Percentiles rank a stretch among this genome's conserved stretches.
phyloP scores from a whole-genome alignment of 2,329 filamentous ascomycete genomes.

The Basipetospora chlamydospora region DNA sequence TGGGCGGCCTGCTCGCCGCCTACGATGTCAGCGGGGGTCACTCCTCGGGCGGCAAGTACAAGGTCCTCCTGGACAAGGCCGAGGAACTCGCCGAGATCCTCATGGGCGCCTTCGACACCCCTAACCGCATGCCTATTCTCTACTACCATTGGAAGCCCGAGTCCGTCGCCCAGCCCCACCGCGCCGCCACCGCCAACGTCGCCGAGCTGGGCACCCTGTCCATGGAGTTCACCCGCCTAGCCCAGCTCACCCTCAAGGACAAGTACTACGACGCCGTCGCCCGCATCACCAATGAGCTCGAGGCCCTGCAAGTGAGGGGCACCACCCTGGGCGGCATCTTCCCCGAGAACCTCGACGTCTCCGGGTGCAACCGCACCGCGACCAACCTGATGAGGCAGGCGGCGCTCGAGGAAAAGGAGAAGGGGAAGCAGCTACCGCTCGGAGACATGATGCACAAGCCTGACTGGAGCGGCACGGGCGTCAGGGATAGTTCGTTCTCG shows the following conservation, averaged over 20 bases:
- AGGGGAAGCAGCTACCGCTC: neutral
- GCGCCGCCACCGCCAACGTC: slow-evolving; percentile 42
- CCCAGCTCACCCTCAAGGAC: slow-evolving; percentile 66
- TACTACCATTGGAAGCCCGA: slow-evolving; percentile 66
- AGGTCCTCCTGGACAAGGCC: slow-evolving; percentile 60
- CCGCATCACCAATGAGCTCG: slow-evolving; percentile 67
- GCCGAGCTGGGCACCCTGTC: slow-evolving; percentile 69
- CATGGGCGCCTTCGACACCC: slow-evolving; percentile 77
- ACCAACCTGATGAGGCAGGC: slow-evolving; percentile 9
- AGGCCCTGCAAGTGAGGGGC: slow-evolving; percentile 54
- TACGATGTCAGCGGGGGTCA: slow-evolving; percentile 67
- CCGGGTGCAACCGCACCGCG: slow-evolving; percentile 55
- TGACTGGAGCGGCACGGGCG: too few relatives aligned
- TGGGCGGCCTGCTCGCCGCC: slow-evolving; percentile 72
- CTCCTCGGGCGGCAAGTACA: slow-evolving; percentile 39
- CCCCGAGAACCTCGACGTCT: slow-evolving; percentile 60
- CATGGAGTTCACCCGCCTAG: slow-evolving; percentile 79
- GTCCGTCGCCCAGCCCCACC: slow-evolving; percentile 46
- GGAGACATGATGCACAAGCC: too few relatives aligned
- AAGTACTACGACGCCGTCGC: slow-evolving; percentile 86
- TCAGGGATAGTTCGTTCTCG: neutral
- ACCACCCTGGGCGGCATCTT: slow-evolving; percentile 68
- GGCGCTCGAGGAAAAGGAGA: neutral
- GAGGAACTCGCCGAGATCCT: slow-evolving; percentile 66
- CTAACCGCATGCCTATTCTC: slow-evolving; percentile 79